phyloP scores from a whole-genome alignment of 169 alveolate species.

The Eimeria praecox region DNA sequence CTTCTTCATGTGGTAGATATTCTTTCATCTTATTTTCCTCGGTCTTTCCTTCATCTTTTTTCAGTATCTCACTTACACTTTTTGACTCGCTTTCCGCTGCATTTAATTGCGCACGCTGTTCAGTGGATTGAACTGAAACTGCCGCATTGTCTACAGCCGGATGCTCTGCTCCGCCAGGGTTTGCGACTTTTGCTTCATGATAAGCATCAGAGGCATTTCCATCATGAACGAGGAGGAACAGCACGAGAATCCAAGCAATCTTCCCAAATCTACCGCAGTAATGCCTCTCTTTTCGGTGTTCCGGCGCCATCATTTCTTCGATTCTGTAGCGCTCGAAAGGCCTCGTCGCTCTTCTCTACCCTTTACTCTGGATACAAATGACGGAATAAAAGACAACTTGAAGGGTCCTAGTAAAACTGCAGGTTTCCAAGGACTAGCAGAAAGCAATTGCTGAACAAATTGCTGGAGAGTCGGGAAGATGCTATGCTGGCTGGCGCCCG shows the following conservation, averaged over 20 bases:
- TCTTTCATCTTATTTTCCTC: too few species aligned
- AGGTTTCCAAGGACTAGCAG: background rate
- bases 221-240: background rate
- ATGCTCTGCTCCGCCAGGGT: background rate
- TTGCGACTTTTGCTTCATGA: background rate
- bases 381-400: background rate
- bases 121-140: background rate
- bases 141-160: background rate
- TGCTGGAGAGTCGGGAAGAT: background rate
- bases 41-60: too few species aligned
- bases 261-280: background rate
- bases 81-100: background rate
- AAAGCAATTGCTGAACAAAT: background rate
- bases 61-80: background rate
- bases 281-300: background rate
- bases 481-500: background rate
- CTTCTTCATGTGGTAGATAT: too few species aligned
- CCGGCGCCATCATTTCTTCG: constrained; percentile 13
- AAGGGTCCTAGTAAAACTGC: background rate
- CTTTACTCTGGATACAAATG: background rate
- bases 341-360: background rate
- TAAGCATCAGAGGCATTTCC: background rate
- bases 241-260: background rate
- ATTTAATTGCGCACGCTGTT: too few species aligned
- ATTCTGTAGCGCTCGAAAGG: background rate